Evolutionary conservation across 1,284 basidiomycete species (phyloP).

Genomic region (Flammula alnicola): DNA sequence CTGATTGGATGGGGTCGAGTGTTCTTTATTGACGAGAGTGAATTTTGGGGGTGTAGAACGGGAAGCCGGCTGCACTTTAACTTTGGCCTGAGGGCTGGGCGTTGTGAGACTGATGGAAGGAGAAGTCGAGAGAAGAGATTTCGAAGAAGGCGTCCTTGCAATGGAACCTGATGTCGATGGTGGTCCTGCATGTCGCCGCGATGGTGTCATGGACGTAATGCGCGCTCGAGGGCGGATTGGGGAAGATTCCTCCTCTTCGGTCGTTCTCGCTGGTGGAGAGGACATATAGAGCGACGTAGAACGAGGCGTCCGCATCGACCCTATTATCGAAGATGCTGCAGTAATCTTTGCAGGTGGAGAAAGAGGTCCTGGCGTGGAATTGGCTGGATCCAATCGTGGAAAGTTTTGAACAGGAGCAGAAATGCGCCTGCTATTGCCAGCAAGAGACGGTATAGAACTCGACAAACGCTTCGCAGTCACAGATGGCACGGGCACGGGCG

Average conservation of each 20-base stretch:
- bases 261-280: conserved; percentile 23
- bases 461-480: conserved; percentile 27
- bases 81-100: conserved; percentile 36
- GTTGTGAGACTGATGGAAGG: conserved; percentile 37
- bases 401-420: conserved; percentile 32
- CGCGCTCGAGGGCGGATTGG: conserved; percentile 28
- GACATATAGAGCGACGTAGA: conserved; percentile 34
- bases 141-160: conserved; percentile 27
- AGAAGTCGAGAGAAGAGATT: conserved; percentile 29
- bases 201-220: conserved; percentile 39
- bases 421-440: conserved; percentile 25
- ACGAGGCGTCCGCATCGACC: conserved; percentile 32
- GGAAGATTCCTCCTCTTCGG: conserved; percentile 22
- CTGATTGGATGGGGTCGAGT: conserved; percentile 27
- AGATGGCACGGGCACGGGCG: conserved; percentile 30
- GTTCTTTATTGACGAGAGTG: conserved; percentile 48
- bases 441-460: conserved; percentile 27
- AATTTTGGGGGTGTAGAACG: conserved; percentile 27
- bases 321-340: conserved; percentile 29
- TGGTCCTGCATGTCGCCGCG: conserved; percentile 29
- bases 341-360: conserved; percentile 15
- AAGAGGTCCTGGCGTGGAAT: conserved; percentile 23
- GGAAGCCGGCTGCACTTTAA: conserved; percentile 17
- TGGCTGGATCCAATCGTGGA: conserved; percentile 25
- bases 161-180: conserved; percentile 26